phyloP scores from a whole-genome alignment of 352 stramenopile genomes.

The Aphanomyces astaci region DNA sequence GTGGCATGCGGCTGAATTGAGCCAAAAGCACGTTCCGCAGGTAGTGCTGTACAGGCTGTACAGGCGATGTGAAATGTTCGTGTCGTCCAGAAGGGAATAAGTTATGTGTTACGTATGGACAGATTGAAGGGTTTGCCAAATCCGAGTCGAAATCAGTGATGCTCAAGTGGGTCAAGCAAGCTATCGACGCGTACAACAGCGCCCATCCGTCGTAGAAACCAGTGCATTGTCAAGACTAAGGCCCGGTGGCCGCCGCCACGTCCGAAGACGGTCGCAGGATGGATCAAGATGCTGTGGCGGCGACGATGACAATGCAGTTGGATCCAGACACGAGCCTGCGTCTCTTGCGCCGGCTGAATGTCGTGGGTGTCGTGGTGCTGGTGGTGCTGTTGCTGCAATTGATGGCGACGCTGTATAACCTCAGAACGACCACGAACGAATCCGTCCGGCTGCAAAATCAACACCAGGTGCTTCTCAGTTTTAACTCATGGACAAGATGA shows the following conservation, averaged over 20 bases:
- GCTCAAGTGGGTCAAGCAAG: slow-evolving; percentile 18
- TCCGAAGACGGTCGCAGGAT: not conserved
- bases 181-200: slow-evolving; percentile 6
- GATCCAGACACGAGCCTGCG: not conserved
- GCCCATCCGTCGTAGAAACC: not conserved
- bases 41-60: too few relatives aligned
- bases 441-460: slow-evolving; percentile 15
- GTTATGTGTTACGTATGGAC: too few relatives aligned
- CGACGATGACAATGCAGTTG: not conserved
- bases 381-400: slow-evolving; percentile 6
- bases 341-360: slow-evolving; percentile 3
- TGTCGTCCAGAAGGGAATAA: too few relatives aligned
- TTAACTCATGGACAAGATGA: slow-evolving; percentile 8
- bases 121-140: slow-evolving; percentile 24
- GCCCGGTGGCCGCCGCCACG: not conserved
- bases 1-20: slow-evolving; percentile 67
- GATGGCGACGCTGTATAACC: not conserved
- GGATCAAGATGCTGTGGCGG: not conserved
- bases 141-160: slow-evolving; percentile 16
- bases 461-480: slow-evolving; percentile 4
- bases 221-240: not conserved
- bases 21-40: slow-evolving; percentile 78
- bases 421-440: not conserved
- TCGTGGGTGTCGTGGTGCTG: slow-evolving; percentile 1
- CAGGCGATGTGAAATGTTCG: too few relatives aligned